Conservation (phyloP, 306 rosid genomes). For the Quercus aquifolioides region DNA sequence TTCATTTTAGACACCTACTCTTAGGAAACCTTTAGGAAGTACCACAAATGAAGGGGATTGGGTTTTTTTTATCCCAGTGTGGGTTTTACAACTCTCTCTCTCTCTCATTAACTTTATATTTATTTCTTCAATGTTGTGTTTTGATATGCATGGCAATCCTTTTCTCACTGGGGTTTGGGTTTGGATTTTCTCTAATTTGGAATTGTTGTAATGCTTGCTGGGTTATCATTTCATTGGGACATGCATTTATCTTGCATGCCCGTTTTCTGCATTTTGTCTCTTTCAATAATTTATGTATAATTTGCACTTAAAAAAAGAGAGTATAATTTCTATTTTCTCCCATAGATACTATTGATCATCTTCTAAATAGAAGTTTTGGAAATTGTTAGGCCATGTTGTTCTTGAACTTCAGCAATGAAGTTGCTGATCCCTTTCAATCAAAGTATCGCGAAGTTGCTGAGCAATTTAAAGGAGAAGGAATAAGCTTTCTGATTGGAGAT, state of each 20-base stretch:
- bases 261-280: not conserved
- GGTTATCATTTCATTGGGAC: not conserved
- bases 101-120: too few species aligned
- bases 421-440: constrained; percentile 58
- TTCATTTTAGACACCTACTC: too few species aligned
- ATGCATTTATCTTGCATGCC: not conserved
- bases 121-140: too few species aligned
- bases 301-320: too few species aligned
- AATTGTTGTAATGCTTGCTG: not conserved
- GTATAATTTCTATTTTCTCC: not conserved
- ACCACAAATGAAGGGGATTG: too few species aligned
- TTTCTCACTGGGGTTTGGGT: not conserved
- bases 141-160: not conserved
- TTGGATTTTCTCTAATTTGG: not conserved
- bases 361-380: constrained; percentile 8
- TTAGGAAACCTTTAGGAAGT: too few species aligned
- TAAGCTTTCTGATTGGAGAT: constrained; percentile 83
- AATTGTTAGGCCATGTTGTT: constrained; percentile 84
- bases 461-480: constrained; percentile 48
- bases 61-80: too few species aligned
- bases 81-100: too few species aligned
- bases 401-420: constrained; percentile 58
- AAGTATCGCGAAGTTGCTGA: constrained; percentile 77
- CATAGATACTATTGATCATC: not conserved
- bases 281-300: too few species aligned